Conservation (phyloP, 2,329 filamentous ascomycete genomes). For the Neonectria coccinea region DNA sequence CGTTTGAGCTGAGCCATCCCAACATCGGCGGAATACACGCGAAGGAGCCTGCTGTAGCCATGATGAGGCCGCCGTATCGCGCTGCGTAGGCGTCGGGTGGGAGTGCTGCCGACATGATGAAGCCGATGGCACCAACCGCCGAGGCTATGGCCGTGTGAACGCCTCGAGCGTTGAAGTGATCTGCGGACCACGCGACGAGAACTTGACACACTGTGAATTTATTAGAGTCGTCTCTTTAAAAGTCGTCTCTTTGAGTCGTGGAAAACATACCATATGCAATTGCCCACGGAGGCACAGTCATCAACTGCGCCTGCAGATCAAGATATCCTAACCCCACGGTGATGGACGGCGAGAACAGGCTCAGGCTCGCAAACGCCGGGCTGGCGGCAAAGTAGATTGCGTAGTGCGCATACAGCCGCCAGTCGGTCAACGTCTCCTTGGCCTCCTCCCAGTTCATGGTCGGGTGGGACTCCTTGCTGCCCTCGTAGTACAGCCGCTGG, state of each 20-base stretch:
- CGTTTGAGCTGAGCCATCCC: constrained; percentile 77
- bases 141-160: constrained; percentile 58
- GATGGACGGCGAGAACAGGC: constrained; percentile 72
- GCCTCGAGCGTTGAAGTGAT: constrained; percentile 68
- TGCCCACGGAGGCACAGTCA: constrained; percentile 75
- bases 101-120: constrained; percentile 73
- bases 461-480: constrained; percentile 69
- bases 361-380: constrained; percentile 69
- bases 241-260: too few relatives aligned
- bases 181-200: constrained; percentile 68
- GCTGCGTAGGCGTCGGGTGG: constrained; percentile 68
- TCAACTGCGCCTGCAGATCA: constrained; percentile 70
- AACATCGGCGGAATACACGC: constrained; percentile 76
- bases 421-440: constrained; percentile 74
- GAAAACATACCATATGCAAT: constrained; percentile 63
- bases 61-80: constrained; percentile 77
- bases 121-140: constrained; percentile 58
- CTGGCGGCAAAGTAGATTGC: constrained; percentile 64
- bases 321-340: constrained; percentile 63
- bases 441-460: constrained; percentile 75
- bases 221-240: constrained; percentile 17
- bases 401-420: constrained; percentile 76
- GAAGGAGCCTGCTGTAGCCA: constrained; percentile 75
- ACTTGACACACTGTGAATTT: constrained; percentile 52
- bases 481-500: constrained; percentile 58